These are phyloP conservation scores for Yamadazyma sp. DNA, from an alignment of 1,139 yeast species.

Conservation along the genomic window DNA sequence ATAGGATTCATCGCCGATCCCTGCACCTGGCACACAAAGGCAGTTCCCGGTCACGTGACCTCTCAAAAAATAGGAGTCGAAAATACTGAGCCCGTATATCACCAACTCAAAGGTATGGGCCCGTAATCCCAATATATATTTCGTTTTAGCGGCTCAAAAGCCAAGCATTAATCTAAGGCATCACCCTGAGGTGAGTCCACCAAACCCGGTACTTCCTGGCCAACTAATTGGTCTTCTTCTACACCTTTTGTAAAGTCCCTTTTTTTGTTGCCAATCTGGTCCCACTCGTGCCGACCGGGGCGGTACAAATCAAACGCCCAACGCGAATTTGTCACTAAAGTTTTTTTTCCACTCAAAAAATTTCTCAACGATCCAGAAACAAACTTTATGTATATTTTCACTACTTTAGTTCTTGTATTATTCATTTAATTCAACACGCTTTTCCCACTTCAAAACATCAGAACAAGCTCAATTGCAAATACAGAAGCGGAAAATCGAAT, in stretches of 20 bases:
- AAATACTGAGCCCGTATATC: too few species aligned
- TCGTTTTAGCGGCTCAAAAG: too few species aligned
- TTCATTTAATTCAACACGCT: background rate
- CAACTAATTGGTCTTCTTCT: background rate
- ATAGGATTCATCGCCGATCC: too few species aligned
- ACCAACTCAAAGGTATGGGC: too few species aligned
- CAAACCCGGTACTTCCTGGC: too few species aligned
- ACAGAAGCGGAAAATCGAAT: too few species aligned
- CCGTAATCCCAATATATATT: too few species aligned
- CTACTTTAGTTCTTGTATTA: background rate
- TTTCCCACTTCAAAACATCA: background rate
- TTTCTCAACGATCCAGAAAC: slow-evolving; percentile 1
- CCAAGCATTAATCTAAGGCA: too few species aligned
- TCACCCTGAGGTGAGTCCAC: too few species aligned
- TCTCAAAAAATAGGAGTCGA: slow-evolving; percentile 1
- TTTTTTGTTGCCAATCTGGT: background rate
- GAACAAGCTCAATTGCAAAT: background rate
- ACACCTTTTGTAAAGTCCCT: background rate
- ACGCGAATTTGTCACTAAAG: background rate
- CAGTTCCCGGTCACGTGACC: background rate
- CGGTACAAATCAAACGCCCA: background rate
- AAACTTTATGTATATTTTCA: background rate
- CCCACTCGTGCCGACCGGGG: background rate
- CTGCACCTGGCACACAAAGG: too few species aligned
- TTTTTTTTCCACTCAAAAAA: too few species aligned